Base-by-base conservation (phyloP, 441 rosid species). In the Lepidium campestre region DNA sequence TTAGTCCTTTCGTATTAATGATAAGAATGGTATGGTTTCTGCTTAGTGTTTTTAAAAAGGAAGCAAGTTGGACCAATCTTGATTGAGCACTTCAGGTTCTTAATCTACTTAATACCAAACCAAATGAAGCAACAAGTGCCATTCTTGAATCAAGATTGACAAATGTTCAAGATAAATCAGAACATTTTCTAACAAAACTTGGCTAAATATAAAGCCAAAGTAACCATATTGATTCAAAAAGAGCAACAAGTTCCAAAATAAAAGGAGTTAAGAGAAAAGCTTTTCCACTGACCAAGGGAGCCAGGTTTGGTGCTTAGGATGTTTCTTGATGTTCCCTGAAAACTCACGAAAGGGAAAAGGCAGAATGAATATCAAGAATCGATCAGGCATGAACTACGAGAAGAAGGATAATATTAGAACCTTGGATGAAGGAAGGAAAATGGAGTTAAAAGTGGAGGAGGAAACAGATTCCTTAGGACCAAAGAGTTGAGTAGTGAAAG, bases 401-500 rank as follows among this genome's bases (percentile, higher is more conserved):
- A 32, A 57, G 34, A 36, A 11, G 4, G 5, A 7, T 23, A 3
- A 1, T 13, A 23, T 35, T 15, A n/a, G 65, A 79, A 86, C 97
- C 82, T 71, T 66, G 7, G 85, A 72, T 25, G 88, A 85, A 53
- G 79, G 83, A 57, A 88, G 76, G 47, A 89, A 86, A 65, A 92
- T 85, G 35, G 96, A 85, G 37, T 85, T 81, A 50, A 89, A 83
- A 46, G 65, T 79, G 59, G 87, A 79, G n/a, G 85, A 49, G 6
- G 91, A 80, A 10, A 88, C 60, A 23, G 81, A 67, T 57, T 86
- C 85, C 72, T 81, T 91, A 71, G 71, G 75, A 65, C 94, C 90
- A 71, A 85, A 91, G 68, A 91, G 86, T 44, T 87, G 83, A 67
- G 86, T 65, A 10, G 85, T 76, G 62, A 83, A 81, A 2, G 87